phyloP scores from a whole-genome alignment of 1,139 yeast species.

The Taphrina confusa region DNA sequence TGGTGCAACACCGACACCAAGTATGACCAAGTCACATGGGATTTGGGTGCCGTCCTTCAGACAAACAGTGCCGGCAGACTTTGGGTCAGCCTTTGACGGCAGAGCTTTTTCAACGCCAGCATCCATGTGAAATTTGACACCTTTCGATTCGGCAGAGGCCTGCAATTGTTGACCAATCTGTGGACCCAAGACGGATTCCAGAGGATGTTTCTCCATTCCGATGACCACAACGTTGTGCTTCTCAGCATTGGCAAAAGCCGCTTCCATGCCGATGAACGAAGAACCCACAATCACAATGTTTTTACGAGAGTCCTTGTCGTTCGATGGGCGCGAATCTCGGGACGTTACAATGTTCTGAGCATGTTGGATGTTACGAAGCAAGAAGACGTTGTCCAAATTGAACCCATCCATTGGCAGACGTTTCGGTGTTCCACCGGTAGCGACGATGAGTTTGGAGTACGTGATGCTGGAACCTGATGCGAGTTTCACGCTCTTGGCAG shows the following conservation, averaged over 20 bases:
- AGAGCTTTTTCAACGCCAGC: slow-evolving; percentile 36
- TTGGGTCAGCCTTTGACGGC: slow-evolving; percentile 19
- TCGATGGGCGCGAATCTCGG: slow-evolving; percentile 18
- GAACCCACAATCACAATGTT: slow-evolving; percentile 38
- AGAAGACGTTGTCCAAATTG: slow-evolving; percentile 35
- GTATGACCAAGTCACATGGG: slow-evolving; percentile 37
- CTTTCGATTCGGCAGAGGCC: slow-evolving; percentile 32
- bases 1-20: slow-evolving; percentile 38
- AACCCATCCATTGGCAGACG: slow-evolving; percentile 37
- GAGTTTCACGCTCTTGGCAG: slow-evolving; percentile 27
- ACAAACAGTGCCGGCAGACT: slow-evolving; percentile 28
- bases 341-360: slow-evolving; percentile 34
- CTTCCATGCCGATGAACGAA: slow-evolving; percentile 38
- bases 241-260: slow-evolving; percentile 34
- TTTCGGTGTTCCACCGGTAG: slow-evolving; percentile 37
- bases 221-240: slow-evolving; percentile 37
- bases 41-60: slow-evolving; percentile 37
- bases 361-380: slow-evolving; percentile 35
- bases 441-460: slow-evolving; percentile 36
- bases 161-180: slow-evolving; percentile 34
- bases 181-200: slow-evolving; percentile 35
- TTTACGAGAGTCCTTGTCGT: slow-evolving; percentile 33
- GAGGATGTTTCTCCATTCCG: slow-evolving; percentile 35
- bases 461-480: slow-evolving; percentile 13
- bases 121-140: slow-evolving; percentile 35